Evolutionary conservation across 2,329 filamentous ascomycete genomes (phyloP), one percentile per base, ranked within the genome.

Genomic region (Escovopsis sp.): DNA sequence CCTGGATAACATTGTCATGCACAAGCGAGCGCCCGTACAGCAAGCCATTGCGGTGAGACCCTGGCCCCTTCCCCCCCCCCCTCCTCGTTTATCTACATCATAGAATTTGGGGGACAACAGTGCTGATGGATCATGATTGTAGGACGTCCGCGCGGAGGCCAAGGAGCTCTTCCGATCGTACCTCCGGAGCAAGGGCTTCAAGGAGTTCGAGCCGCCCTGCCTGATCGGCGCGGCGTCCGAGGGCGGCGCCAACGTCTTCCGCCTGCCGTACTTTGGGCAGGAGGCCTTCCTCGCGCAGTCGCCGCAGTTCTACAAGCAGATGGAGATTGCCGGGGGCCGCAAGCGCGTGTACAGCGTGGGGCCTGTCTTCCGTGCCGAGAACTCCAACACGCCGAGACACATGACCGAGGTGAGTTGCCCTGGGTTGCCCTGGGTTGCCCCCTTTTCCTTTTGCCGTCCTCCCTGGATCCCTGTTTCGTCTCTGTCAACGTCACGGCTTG

Each of bases 191-290:
- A 72, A 72, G 40, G 72, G 76, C 36, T 93, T 94, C 56, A 76
- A 79, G 43, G 74, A 83, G 56, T 86, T 94, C 50, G 84, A 94
- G 55, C 82, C 87, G 2, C 86, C 90, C 9, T 88, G 86, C 56
- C 67, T 98, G 30, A 83, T 93, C 37, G 87, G 80, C 34, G 81
- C 88, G 12, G 82, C 90, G 4, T 90, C 85, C 4, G 90, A 98
- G 62, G 88, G 90, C 49, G 90, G 90, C 44, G 77, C 77, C 46
- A 92, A 88, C 53, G 88, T 96, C 28, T 96, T 98, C 58, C 70
- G 79, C 48, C 66, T 96, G 47, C 77, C 79, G 30, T 96, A 96
- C 62, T 96, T 96, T 56, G 83, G 80, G 45, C 74, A 79, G 51
- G 73, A 79, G 44, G 88, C 85, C 1, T 90, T 66, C 54, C 66